These are phyloP conservation scores for Croton setiger DNA, from an alignment of 441 rosid genomes.

Conservation along the genomic window DNA sequence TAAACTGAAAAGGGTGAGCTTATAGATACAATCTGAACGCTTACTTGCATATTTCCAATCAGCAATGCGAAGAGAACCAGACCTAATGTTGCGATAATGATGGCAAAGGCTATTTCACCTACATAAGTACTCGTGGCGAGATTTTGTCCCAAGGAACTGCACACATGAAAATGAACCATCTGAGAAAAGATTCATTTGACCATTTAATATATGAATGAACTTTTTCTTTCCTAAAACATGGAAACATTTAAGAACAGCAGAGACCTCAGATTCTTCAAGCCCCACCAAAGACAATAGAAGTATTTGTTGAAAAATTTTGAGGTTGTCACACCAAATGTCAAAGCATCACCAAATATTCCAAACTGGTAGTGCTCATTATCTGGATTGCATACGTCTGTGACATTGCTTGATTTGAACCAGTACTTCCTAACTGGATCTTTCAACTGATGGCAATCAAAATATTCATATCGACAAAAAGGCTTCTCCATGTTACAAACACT, in stretches of 20 bases:
- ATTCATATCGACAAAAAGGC: conserved; percentile 44
- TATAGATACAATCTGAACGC: conserved; percentile 12
- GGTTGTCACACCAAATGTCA: conserved; percentile 47
- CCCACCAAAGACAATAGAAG: conserved; percentile 98
- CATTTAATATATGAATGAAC: too few relatives aligned
- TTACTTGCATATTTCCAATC: conserved; percentile 89
- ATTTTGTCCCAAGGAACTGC: conserved; percentile 77
- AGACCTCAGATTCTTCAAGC: conserved; percentile 78
- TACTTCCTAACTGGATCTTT: conserved; percentile 36
- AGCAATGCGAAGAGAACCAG: conserved; percentile 85
- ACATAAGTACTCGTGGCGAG: conserved; percentile 63
- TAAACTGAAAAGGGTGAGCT: not conserved
- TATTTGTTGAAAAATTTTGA: conserved; percentile 68
- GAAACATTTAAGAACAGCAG: not conserved
- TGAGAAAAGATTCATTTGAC: too few relatives aligned
- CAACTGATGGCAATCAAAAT: conserved; percentile 55
- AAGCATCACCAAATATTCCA: conserved; percentile 73
- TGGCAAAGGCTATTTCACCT: conserved; percentile 70
- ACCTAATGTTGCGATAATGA: conserved; percentile 64
- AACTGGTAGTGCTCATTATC: conserved; percentile 43
- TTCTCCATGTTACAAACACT: conserved; percentile 50
- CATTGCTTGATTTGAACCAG: conserved; percentile 70
- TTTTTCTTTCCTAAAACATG: not conserved
- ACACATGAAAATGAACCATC: not conserved
- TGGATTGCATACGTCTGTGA: conserved; percentile 50